These are phyloP conservation scores for Monosporascus sp. DNA, from an alignment of 2,329 filamentous ascomycete species.

Conservation along the genomic window DNA sequence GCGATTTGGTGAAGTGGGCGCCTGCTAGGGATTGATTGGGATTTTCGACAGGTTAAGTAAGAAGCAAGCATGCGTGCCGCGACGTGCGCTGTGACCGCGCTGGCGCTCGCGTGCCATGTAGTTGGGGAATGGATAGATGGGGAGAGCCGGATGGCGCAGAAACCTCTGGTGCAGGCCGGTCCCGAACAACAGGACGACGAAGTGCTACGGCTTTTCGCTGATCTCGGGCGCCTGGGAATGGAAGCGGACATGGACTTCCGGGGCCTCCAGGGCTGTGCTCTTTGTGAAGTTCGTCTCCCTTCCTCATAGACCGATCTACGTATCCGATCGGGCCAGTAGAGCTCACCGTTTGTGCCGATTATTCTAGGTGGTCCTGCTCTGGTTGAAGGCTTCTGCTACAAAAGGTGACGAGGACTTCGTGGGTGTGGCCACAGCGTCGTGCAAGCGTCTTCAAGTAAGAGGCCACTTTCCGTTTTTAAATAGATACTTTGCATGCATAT, in stretches of 20 bases:
- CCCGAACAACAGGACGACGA: not conserved
- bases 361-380: constrained; percentile 14
- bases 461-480: not conserved
- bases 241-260: constrained; percentile 10
- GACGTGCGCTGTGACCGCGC: not conserved
- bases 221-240: not conserved
- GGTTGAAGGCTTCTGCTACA: constrained; percentile 18
- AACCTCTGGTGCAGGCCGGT: not conserved
- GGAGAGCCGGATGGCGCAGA: not conserved
- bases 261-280: constrained; percentile 19
- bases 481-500: not conserved
- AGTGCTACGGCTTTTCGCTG: not conserved
- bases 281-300: constrained; percentile 25
- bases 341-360: not conserved
- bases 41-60: not conserved
- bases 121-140: too few species aligned
- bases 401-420: constrained; percentile 22
- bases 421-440: constrained; percentile 15
- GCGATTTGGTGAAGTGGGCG: too few species aligned
- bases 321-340: not conserved
- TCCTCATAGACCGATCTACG: not conserved
- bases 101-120: not conserved
- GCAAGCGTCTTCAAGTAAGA: constrained; percentile 17
- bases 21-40: not conserved
- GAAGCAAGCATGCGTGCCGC: not conserved